Base-by-base conservation (phyloP, 2,329 filamentous ascomycete species). In the Epichloe uncinata region DNA sequence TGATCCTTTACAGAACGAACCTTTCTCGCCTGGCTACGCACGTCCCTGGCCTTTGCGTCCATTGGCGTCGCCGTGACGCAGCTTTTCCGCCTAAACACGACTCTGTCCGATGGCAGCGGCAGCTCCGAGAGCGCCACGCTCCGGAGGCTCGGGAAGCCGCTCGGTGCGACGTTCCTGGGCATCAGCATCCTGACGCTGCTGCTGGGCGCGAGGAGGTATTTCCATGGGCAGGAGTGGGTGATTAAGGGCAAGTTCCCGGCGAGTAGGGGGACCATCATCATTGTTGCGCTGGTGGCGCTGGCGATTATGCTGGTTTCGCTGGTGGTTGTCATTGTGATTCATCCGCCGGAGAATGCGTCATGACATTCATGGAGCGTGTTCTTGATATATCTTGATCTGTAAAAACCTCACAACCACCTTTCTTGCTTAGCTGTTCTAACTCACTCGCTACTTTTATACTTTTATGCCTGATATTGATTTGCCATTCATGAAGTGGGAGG, bases 11-110 rank as follows among this genome's bases (percentile, higher is more conserved):
- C 56, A 89, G 87, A 93, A 67, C 78, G 87, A 18, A 93, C 87
- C 0, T 93, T 91, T 65, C 78, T 93, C 34, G 87, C 87, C 49
- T 93, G 87, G 87, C 75, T 93, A 42, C 79, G 87, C 48, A 93
- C 87, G 3, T 89, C 84, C 2, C 75, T 93, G 37, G 81, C 84
- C 22, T 93, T 93, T 60, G 85, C 86, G 11, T 85, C 79, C 36
- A 91, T 93, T 56, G 87, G 87, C 51, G 85, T 93, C 52, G 87
- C 85, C 42, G 78, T 93, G 40, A 91, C 87, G 1, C 87, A 93
- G 64, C 78, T 93, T 45, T 91, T 93, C 69, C 83, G 87, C 22
- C 79, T 93, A 51, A 90, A 90, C 69, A 85, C 81, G 0, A 75
- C 79, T 8, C 69, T 85, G 40, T 61, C 67, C 20, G 58, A 62